Evolutionary conservation across 345 rosid genomes (phyloP).

Genomic region (Pelargonium nanum): DNA sequence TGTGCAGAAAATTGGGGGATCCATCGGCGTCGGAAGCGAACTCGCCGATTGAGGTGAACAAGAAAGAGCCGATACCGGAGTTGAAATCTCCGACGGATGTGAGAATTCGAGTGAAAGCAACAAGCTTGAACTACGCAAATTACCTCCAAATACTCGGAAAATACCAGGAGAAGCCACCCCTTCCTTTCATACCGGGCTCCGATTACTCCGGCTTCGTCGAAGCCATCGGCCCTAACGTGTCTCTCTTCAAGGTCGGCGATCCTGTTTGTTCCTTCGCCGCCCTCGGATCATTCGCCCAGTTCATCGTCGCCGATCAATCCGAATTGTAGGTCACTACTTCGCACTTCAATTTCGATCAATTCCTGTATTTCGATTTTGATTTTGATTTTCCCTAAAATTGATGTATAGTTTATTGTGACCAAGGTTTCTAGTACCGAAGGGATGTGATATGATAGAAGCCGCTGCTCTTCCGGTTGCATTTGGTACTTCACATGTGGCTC

Average conservation of each 20-base stretch:
- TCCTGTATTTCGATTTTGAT: background rate
- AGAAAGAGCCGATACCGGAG: slow-evolving; percentile 47
- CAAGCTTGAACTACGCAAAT: slow-evolving; percentile 93
- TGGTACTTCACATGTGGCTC: slow-evolving; percentile 92
- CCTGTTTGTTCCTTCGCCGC: slow-evolving; percentile 53
- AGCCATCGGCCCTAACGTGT: slow-evolving; percentile 51
- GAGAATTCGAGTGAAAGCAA: slow-evolving; percentile 70
- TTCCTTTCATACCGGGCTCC: slow-evolving; percentile 90
- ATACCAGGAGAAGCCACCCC: slow-evolving; percentile 70
- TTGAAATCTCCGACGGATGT: slow-evolving; percentile 46
- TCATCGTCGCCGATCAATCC: slow-evolving; percentile 68
- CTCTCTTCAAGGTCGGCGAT: slow-evolving; percentile 64
- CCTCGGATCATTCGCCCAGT: slow-evolving; percentile 75
- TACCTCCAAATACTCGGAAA: slow-evolving; percentile 84
- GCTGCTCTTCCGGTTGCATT: slow-evolving; percentile 90
- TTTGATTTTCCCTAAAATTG: background rate
- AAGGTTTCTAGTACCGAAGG: slow-evolving; percentile 65
- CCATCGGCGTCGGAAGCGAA: slow-evolving; percentile 12
- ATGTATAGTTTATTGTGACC: background rate
- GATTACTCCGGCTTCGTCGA: slow-evolving; percentile 77
- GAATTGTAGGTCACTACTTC: slow-evolving; percentile 25
- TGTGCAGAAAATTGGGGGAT: slow-evolving; percentile 67
- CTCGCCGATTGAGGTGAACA: slow-evolving; percentile 40
- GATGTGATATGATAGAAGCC: slow-evolving; percentile 71
- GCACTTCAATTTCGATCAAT: background rate